Percentiles rank a stretch among this genome's conserved stretches.
phyloP scores from a whole-genome alignment of 805 yeast species.

The Maudiozyma saulgeensis region DNA sequence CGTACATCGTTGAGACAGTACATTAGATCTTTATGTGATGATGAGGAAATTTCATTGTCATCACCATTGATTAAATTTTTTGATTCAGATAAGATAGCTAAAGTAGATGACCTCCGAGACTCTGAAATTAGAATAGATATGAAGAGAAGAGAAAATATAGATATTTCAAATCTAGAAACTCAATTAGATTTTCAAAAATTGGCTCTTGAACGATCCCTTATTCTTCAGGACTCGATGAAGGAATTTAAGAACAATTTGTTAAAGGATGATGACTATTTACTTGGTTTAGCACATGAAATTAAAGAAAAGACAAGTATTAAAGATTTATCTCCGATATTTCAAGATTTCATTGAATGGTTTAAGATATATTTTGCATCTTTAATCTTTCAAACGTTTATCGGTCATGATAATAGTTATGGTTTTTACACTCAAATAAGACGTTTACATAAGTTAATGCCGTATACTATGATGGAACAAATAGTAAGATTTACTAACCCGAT shows the following conservation, averaged over 20 bases:
- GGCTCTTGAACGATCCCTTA: conserved; percentile 47
- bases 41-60: conserved; percentile 47
- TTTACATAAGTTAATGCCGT: conserved; percentile 74
- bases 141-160: conserved; percentile 48
- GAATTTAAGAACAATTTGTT: conserved; percentile 49
- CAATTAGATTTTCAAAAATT: conserved; percentile 67
- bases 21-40: conserved; percentile 41
- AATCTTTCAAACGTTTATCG: conserved; percentile 67
- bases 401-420: conserved; percentile 73
- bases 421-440: conserved; percentile 59
- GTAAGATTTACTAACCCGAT: conserved; percentile 81
- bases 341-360: conserved; percentile 70
- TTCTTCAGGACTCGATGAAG: conserved; percentile 47
- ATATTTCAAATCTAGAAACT: conserved; percentile 47
- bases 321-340: conserved; percentile 57
- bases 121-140: conserved; percentile 37
- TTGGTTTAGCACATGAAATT: conserved; percentile 56
- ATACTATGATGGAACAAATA: conserved; percentile 63
- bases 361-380: conserved; percentile 79
- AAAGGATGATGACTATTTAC: conserved; percentile 44
- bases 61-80: conserved; percentile 47
- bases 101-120: conserved; percentile 12
- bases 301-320: conserved; percentile 42
- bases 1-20: conserved; percentile 73
- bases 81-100: conserved; percentile 26